A percentile compares a stretch with the other conserved stretches of the same genome.
Evolutionary conservation across 306 rosid species (phyloP).

Genomic region (Quercus parvula): DNA sequence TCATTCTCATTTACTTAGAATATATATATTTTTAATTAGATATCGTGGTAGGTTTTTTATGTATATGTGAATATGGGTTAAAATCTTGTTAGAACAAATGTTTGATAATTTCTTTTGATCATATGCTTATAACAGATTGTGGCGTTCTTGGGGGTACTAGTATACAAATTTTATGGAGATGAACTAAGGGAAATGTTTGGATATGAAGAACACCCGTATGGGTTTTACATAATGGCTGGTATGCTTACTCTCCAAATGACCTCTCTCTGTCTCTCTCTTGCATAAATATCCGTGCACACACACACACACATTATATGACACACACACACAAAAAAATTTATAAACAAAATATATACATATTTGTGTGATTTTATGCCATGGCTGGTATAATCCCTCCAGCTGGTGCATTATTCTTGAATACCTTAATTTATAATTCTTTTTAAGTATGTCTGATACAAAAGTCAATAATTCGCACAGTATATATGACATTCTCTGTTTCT

Average conservation of each 20-base stretch:
- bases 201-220: constrained; percentile 97
- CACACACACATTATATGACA: neutral
- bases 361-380: neutral
- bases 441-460: neutral
- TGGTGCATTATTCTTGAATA: neutral
- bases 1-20: neutral
- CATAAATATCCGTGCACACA: neutral
- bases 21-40: constrained; percentile 15
- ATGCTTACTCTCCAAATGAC: constrained; percentile 16
- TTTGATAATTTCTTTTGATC: constrained; percentile 20
- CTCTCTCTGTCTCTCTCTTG: neutral
- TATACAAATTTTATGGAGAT: constrained; percentile 93
- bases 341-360: neutral
- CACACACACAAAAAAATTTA: neutral
- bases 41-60: neutral
- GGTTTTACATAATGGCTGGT: constrained; percentile 97
- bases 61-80: neutral
- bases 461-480: neutral
- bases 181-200: constrained; percentile 98
- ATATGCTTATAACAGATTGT: constrained; percentile 64
- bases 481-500: neutral
- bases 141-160: constrained; percentile 91
- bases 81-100: constrained; percentile 14
- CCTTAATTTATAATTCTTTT: neutral
- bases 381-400: neutral